Conservation (phyloP, 2,329 filamentous ascomycete genomes). For the Biscogniauxia mediterranea region DNA sequence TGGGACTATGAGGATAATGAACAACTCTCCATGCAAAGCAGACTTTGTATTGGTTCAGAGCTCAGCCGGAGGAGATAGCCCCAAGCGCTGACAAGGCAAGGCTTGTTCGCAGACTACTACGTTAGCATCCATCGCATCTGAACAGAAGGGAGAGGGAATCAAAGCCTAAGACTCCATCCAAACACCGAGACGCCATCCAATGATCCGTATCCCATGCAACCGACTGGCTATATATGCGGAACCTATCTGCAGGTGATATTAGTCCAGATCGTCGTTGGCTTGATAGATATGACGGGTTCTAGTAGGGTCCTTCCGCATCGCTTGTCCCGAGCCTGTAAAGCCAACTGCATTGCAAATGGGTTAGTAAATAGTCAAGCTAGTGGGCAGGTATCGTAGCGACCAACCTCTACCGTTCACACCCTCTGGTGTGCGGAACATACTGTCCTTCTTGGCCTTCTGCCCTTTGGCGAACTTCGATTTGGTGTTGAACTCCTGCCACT, state of each 20-base stretch:
- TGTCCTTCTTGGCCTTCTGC: slow-evolving; percentile 72
- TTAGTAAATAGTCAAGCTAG: slow-evolving; percentile 26
- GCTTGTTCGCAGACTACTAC: slow-evolving; percentile 17
- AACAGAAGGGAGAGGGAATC: slow-evolving; percentile 29
- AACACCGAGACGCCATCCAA: slow-evolving; percentile 18
- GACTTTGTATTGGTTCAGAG: slow-evolving; percentile 13
- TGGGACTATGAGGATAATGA: slow-evolving; percentile 11
- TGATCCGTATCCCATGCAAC: slow-evolving; percentile 10
- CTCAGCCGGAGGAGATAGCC: slow-evolving; percentile 13
- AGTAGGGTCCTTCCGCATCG: slow-evolving; percentile 89
- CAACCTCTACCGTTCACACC: slow-evolving; percentile 82
- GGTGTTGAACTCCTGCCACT: slow-evolving; percentile 89
- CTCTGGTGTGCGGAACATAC: slow-evolving; percentile 94
- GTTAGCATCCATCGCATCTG: slow-evolving; percentile 32
- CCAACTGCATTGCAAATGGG: slow-evolving; percentile 75
- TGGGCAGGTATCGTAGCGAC: slow-evolving; percentile 21
- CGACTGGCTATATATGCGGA: slow-evolving; percentile 8
- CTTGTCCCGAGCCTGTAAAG: slow-evolving; percentile 91
- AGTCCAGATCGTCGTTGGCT: slow-evolving; percentile 71
- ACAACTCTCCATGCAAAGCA: slow-evolving; percentile 16
- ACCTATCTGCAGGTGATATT: slow-evolving; percentile 36
- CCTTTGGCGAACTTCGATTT: slow-evolving; percentile 70
- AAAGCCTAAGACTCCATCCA: slow-evolving; percentile 31
- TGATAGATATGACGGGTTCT: slow-evolving; percentile 84
- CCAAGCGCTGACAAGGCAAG: slow-evolving; percentile 4